Conservation (phyloP, 306 rosid species). For the Pyrus betulifolia region DNA sequence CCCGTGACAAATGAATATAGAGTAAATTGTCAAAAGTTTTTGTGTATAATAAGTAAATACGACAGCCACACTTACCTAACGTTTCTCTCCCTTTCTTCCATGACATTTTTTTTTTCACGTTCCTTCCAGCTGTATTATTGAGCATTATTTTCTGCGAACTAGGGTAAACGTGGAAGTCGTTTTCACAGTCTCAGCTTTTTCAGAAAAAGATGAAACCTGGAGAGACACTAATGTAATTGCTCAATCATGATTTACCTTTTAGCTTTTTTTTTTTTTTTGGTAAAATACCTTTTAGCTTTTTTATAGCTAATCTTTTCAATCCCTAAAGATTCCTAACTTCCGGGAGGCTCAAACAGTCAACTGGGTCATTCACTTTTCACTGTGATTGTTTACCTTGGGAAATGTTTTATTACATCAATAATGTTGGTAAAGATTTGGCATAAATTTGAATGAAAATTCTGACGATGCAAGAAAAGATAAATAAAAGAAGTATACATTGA, state of each 20-base stretch:
- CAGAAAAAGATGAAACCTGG: not conserved
- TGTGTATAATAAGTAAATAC: not conserved
- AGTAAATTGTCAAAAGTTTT: not conserved
- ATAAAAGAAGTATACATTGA: too few relatives aligned
- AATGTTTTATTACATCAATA: not conserved
- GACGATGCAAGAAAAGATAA: not conserved
- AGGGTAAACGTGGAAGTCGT: not conserved
- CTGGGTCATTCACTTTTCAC: not conserved
- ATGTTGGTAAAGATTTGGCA: not conserved
- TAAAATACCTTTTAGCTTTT: not conserved
- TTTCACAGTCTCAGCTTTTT: not conserved
- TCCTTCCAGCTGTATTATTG: not conserved
- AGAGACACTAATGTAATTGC: not conserved
- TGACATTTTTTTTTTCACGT: not conserved
- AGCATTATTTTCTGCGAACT: not conserved
- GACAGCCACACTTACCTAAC: not conserved
- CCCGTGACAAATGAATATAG: too few relatives aligned
- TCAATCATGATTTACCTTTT: not conserved
- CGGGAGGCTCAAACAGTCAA: not conserved
- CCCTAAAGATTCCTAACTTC: not conserved
- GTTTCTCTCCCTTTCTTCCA: not conserved
- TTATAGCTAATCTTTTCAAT: not conserved
- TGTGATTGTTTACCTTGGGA: not conserved
- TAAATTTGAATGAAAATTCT: too few relatives aligned
- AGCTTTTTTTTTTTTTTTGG: not conserved